These are phyloP conservation scores for Naganishia randhawae DNA, from an alignment of 768 basidiomycete genomes.

Conservation along the genomic window DNA sequence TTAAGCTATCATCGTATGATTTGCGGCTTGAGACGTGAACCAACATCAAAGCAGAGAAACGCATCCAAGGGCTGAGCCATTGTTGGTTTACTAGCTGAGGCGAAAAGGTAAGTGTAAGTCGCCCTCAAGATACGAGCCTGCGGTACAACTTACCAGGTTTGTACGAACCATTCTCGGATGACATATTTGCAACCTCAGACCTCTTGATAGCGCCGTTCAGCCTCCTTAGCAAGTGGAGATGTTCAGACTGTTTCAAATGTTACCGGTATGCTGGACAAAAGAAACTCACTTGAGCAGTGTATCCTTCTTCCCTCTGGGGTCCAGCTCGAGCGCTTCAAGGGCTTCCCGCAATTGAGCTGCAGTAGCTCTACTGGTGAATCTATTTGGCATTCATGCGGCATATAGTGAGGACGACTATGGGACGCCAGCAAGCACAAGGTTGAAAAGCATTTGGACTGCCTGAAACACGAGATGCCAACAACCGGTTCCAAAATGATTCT, in stretches of 20 bases:
- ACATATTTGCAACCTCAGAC: background rate
- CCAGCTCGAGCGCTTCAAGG: slow-evolving; percentile 44
- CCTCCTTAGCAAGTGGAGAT: background rate
- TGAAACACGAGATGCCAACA: background rate
- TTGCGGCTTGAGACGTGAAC: background rate
- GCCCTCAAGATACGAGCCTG: background rate
- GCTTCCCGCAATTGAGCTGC: slow-evolving; percentile 44
- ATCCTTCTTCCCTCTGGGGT: slow-evolving; percentile 51
- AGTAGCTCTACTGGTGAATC: slow-evolving; percentile 31
- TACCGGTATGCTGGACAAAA: background rate
- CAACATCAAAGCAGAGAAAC: slow-evolving; percentile 80
- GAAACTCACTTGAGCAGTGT: slow-evolving; percentile 49
- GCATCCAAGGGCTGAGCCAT: slow-evolving; percentile 58
- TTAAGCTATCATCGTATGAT: background rate
- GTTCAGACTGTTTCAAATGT: slow-evolving; percentile 20
- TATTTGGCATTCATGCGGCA: slow-evolving; percentile 25
- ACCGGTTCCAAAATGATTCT: background rate
- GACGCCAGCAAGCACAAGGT: too few relatives aligned
- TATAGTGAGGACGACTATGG: too few relatives aligned
- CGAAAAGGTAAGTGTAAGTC: background rate
- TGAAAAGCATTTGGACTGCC: background rate
- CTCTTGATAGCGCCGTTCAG: slow-evolving; percentile 17
- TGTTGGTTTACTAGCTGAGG: background rate
- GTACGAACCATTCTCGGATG: background rate
- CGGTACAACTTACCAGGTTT: background rate